Evolutionary conservation across 2,329 filamentous ascomycete genomes (phyloP).

Genomic region (Paracoccidioides brasiliensis): DNA sequence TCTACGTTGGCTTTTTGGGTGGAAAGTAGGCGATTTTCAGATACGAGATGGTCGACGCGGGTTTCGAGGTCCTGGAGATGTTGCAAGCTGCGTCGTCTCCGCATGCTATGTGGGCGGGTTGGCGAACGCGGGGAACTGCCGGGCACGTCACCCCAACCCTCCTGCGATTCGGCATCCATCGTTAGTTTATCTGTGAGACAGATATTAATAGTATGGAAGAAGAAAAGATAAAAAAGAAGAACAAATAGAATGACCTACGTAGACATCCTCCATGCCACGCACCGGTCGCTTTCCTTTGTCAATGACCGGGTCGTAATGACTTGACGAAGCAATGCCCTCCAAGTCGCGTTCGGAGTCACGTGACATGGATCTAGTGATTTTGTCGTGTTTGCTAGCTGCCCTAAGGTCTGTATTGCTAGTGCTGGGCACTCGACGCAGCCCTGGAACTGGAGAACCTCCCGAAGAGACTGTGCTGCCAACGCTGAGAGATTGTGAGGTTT

Average conservation of each 20-base stretch:
- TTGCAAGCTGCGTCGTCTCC: slow-evolving; percentile 95
- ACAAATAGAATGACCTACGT: slow-evolving; percentile 52
- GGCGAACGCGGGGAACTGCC: slow-evolving; percentile 70
- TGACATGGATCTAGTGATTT: slow-evolving; percentile 12
- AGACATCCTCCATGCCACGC: slow-evolving; percentile 80
- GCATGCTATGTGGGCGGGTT: slow-evolving; percentile 82
- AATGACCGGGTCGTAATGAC: slow-evolving; percentile 59
- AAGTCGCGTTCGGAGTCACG: slow-evolving; percentile 12
- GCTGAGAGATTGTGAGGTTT: slow-evolving; percentile 51
- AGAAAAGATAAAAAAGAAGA: slow-evolving; percentile 9
- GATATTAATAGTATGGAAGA: neutral
- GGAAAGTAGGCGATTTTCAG: slow-evolving; percentile 66
- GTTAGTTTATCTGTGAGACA: neutral
- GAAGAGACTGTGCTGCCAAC: slow-evolving; percentile 30
- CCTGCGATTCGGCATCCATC: slow-evolving; percentile 40
- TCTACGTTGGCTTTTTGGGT: slow-evolving; percentile 61
- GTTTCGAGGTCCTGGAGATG: slow-evolving; percentile 76
- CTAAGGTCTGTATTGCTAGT: slow-evolving; percentile 61
- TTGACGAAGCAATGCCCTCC: slow-evolving; percentile 35
- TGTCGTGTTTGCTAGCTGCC: slow-evolving; percentile 45
- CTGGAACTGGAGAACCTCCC: slow-evolving; percentile 64
- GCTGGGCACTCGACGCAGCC: slow-evolving; percentile 46
- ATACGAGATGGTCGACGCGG: slow-evolving; percentile 64
- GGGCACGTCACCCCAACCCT: slow-evolving; percentile 81
- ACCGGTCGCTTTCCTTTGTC: slow-evolving; percentile 77